A percentile compares a stretch with the other conserved stretches of the same genome.
These are phyloP conservation scores for Crithidia thermophila DNA, from an alignment of 208 protist genomes.

Conservation along the genomic window DNA sequence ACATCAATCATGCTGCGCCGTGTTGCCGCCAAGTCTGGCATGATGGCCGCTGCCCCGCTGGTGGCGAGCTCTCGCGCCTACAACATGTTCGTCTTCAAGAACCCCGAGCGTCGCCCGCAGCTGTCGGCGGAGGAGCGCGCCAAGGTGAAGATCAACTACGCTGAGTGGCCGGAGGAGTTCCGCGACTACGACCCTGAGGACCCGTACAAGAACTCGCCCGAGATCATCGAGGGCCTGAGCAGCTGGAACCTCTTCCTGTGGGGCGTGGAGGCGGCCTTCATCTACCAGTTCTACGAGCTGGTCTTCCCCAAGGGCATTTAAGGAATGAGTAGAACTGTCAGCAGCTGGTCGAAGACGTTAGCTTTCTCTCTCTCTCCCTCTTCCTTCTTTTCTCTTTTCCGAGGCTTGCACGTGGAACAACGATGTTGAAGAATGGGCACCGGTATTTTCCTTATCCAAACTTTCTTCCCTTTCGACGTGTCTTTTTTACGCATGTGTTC, in stretches of 20 bases:
- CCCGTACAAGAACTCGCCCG: constrained; percentile 92
- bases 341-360: not conserved
- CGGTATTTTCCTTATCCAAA: no score
- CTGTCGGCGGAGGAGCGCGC: constrained; percentile 84
- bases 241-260: constrained; percentile 91
- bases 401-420: no score
- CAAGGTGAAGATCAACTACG: constrained; percentile 90
- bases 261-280: constrained; percentile 89
- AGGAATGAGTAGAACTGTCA: not conserved
- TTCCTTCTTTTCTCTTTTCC: not conserved
- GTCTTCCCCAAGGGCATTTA: constrained; percentile 90
- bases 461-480: no score
- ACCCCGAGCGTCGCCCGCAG: constrained; percentile 89
- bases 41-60: constrained; percentile 43
- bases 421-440: no score
- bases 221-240: constrained; percentile 85
- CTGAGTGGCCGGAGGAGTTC: constrained; percentile 91
- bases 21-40: constrained; percentile 46
- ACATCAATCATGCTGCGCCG: constrained; percentile 83
- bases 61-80: constrained; percentile 65
- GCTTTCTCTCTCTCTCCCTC: not conserved
- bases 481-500: no score
- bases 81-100: constrained; percentile 89
- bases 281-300: constrained; percentile 92
- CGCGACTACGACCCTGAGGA: constrained; percentile 91